Conservation (phyloP, 2,329 filamentous ascomycete genomes). For the Ophiosphaerella korrae region DNA sequence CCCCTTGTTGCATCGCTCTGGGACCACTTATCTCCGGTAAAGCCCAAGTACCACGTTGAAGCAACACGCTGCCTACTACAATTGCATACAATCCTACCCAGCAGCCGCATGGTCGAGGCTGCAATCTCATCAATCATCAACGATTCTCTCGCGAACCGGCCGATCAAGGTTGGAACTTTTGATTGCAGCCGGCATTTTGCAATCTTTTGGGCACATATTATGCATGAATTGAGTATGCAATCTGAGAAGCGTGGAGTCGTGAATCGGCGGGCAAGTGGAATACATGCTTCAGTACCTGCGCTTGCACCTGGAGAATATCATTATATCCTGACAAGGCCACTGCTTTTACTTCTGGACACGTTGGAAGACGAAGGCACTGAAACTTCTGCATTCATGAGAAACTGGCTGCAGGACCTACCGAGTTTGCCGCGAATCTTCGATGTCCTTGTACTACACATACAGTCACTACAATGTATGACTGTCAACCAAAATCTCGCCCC, state of each 20-base stretch:
- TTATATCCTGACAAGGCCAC: constrained; percentile 76
- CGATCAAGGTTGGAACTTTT: constrained; percentile 6
- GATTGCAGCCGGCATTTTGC: constrained; percentile 73
- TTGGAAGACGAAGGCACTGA: constrained; percentile 75
- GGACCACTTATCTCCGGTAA: constrained; percentile 78
- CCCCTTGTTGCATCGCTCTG: constrained; percentile 76
- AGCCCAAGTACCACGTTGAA: constrained; percentile 94
- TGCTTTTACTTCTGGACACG: constrained; percentile 81
- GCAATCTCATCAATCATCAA: constrained; percentile 71
- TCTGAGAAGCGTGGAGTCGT: constrained; percentile 40
- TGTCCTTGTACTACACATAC: constrained; percentile 38
- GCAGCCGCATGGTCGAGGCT: constrained; percentile 78
- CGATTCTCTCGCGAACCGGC: constrained; percentile 6
- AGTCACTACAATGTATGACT: constrained; percentile 36
- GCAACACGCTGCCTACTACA: constrained; percentile 85
- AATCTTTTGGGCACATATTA: constrained; percentile 80
- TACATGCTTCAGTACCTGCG: constrained; percentile 26
- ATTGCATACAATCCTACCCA: constrained; percentile 73
- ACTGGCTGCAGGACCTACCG: constrained; percentile 73
- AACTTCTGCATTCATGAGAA: constrained; percentile 75
- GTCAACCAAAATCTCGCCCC: constrained; percentile 23
- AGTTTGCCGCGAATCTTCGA: constrained; percentile 57
- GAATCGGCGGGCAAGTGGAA: constrained; percentile 38
- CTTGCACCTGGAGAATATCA: constrained; percentile 63
- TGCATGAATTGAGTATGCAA: constrained; percentile 47